phyloP scores from a whole-genome alignment of 345 rosid species.

The Acer campestre region DNA sequence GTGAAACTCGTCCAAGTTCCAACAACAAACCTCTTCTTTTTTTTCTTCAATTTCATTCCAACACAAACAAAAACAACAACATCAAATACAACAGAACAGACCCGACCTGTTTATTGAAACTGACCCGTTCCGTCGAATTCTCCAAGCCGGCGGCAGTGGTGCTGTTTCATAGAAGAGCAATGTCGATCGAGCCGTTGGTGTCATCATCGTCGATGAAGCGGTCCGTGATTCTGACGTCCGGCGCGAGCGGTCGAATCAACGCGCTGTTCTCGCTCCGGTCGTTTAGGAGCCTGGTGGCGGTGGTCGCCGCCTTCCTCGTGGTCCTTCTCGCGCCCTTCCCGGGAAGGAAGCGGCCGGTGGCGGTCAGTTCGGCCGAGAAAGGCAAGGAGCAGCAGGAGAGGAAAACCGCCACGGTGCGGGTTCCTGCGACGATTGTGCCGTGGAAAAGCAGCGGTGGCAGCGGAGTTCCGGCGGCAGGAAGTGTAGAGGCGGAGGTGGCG shows the following conservation, averaged over 20 bases:
- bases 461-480: constrained; percentile 20
- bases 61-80: not conserved
- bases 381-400: constrained; percentile 48
- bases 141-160: not conserved
- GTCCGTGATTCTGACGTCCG: constrained; percentile 70
- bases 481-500: constrained; percentile 65
- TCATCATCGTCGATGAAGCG: constrained; percentile 26
- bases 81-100: not conserved
- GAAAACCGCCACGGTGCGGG: constrained; percentile 42
- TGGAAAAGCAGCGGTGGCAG: constrained; percentile 46
- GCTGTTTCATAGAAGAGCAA: constrained; percentile 7
- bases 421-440: constrained; percentile 46
- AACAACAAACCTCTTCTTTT: not conserved
- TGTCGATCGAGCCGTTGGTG: constrained; percentile 39
- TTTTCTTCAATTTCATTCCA: not conserved
- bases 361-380: constrained; percentile 29
- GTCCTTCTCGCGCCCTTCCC: constrained; percentile 62
- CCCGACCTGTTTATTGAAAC: not conserved
- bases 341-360: constrained; percentile 30
- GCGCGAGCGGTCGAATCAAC: constrained; percentile 78
- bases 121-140: not conserved
- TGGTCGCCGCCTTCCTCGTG: constrained; percentile 50
- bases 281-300: constrained; percentile 41
- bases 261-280: constrained; percentile 62
- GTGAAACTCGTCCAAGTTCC: constrained; percentile 1